Evolutionary conservation across 768 basidiomycete species (phyloP).

Genomic region (Macrolepiota dolichaula): DNA sequence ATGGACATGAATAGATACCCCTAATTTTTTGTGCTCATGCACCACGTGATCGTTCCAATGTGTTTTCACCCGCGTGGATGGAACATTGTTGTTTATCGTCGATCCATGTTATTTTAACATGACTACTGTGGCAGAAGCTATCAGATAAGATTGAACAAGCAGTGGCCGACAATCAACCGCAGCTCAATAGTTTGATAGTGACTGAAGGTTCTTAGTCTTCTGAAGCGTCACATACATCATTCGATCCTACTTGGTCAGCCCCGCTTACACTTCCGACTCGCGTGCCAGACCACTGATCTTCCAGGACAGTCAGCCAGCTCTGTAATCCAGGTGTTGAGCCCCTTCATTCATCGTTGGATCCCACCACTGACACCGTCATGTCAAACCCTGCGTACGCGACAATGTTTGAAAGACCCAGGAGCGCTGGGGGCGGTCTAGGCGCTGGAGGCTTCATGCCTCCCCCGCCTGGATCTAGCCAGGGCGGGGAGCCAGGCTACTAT

Average conservation of each 20-base stretch:
- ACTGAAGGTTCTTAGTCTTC: background rate
- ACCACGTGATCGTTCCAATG: background rate
- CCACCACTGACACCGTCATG: background rate
- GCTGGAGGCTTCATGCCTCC: slow-evolving; percentile 26
- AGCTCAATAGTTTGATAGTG: background rate
- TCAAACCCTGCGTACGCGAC: slow-evolving; percentile 7
- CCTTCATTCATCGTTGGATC: background rate
- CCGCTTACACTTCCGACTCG: background rate
- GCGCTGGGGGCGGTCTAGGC: background rate
- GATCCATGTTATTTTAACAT: too few species aligned
- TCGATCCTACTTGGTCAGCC: background rate
- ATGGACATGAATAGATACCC: background rate
- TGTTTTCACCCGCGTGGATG: background rate
- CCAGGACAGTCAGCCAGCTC: background rate
- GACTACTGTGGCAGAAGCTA: background rate
- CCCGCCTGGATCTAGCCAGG: slow-evolving; percentile 27
- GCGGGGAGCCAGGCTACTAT: slow-evolving; percentile 24
- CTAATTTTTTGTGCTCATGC: background rate
- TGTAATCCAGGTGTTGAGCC: background rate
- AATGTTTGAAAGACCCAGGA: background rate
- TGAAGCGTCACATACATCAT: background rate
- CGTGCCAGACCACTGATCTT: background rate
- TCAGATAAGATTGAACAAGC: slow-evolving; percentile 8
- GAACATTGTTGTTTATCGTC: background rate
- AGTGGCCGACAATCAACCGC: slow-evolving; percentile 3